Base-by-base conservation (phyloP, 1,139 yeast species). In the Suhomyces wounanorum region DNA sequence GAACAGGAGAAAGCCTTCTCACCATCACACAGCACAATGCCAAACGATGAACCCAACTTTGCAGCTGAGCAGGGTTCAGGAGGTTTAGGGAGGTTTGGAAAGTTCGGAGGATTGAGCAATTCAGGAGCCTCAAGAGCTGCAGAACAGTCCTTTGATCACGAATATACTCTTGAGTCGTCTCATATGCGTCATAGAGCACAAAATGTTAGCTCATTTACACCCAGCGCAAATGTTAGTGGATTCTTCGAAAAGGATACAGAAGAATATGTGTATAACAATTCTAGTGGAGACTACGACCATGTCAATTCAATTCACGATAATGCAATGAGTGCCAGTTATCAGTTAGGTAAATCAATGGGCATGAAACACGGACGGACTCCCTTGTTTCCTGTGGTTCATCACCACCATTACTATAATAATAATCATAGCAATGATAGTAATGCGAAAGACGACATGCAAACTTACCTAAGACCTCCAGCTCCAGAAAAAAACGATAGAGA, bases 231-330 rank as follows among this genome's bases (percentile, higher is more conserved):
- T 41, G 51, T 59, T 16, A 55, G 60, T 23, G 45, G 62, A 8
- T 64, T 66, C 8, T 44, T 52, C 13, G 60, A 57, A 23, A 41
- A 57, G 25, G 46, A 49, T 18, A 14, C 30, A 11, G 59, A 60
- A 16, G 67, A 66, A 44, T 65, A 60, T 42, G 56, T 62, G 3
- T 65, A 63, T 50, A 65, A 66, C 47, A 63, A 65, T 1, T 36
- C 43, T 4, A 61, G 54, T 14, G 59, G 59, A 8, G 61, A 59
- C 39, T 66, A 67, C 48, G 66, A 59, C 35, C 21, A 40, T n/a
- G 39, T 43, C n/a, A 36, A 21, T 8, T 11, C 33, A 16, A 25
- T 49, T 18, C 40, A 25, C n/a, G 35, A 45, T n/a, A 56, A 55
- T 35, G 52, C 53, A 17, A 40, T 56, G 55, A 49, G 55, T 18